Percentiles rank a stretch among this genome's conserved stretches.
Conservation (phyloP, 2,329 filamentous ascomycete genomes). For the Lachnellula hyalina region DNA sequence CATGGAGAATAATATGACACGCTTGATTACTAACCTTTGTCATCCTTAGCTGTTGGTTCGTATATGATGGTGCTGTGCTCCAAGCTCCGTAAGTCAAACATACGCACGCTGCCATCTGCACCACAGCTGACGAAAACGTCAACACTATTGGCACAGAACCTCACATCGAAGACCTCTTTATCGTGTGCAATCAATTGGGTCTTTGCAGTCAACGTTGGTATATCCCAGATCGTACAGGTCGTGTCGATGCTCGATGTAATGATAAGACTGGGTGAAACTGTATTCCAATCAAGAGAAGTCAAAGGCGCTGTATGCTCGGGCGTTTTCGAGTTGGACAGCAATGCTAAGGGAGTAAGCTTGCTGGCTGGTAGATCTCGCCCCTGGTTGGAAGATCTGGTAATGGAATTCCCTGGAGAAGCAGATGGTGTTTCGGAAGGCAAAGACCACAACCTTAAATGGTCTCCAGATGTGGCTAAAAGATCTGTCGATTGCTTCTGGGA, state of each 20-base stretch:
- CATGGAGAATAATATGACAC: not conserved
- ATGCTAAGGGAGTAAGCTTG: slow-evolving; percentile 86
- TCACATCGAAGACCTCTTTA: slow-evolving; percentile 97
- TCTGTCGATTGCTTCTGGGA: slow-evolving; percentile 94
- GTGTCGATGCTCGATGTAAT: slow-evolving; percentile 99
- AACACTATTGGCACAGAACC: slow-evolving; percentile 97
- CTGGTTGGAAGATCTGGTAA: slow-evolving; percentile 58
- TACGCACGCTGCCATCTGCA: slow-evolving; percentile 93
- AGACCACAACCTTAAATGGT: slow-evolving; percentile 92
- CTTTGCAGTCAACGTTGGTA: slow-evolving; percentile 94
- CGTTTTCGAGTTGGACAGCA: slow-evolving; percentile 96
- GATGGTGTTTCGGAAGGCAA: slow-evolving; percentile 64
- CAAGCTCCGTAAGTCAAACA: slow-evolving; percentile 95
- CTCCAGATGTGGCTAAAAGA: slow-evolving; percentile 87
- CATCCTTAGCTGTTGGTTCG: slow-evolving; percentile 85
- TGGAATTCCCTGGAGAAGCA: slow-evolving; percentile 55
- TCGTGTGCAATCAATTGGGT: slow-evolving; percentile 98
- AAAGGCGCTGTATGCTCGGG: slow-evolving; percentile 96
- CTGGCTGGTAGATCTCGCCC: slow-evolving; percentile 53
- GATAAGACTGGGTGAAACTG: slow-evolving; percentile 90
- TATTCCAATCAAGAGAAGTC: slow-evolving; percentile 97
- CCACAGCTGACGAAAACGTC: slow-evolving; percentile 98
- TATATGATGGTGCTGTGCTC: slow-evolving; percentile 99
- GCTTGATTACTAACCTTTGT: slow-evolving; percentile 49
- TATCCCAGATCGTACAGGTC: slow-evolving; percentile 99